Evolutionary conservation across 2,329 filamentous ascomycete genomes (phyloP), one percentile per base, ranked within the genome.

Genomic region (Lojkania enalia): DNA sequence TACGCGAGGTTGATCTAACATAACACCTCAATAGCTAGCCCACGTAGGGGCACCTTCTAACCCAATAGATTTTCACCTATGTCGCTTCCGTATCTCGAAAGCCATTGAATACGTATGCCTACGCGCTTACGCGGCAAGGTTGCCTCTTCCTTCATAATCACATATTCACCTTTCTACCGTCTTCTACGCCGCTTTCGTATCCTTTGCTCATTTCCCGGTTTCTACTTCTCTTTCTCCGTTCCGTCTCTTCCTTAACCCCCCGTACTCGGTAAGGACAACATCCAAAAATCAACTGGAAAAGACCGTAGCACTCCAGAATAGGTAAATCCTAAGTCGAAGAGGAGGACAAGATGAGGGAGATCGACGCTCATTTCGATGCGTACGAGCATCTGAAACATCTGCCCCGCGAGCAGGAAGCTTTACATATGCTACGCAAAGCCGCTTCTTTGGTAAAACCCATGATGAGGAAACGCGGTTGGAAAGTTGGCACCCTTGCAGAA

Each of bases 371-470:
- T 36, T 77, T 78, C 57, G 69, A 71, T 61, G 71, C 68, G 21
- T 78, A 78, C 49, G 74, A 77, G 63, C 75, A 78, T 58, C 64
- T 78, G 3, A 69, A 70, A 40, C 69, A 73, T 36, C 61, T 77
- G 4, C 71, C 71, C 5, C 68, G 69, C 25, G 69, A 70, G 38
- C 69, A 71, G 36, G 70, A 75, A 33, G 76, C 74, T n/a, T 63
- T 78, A 9, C 61, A 81, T 25, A 82, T 81, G 45, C 78, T 97
- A 18, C 87, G 84, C 60, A 91, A 87, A 69, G 79, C 95, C 30
- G 90, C 90, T 2, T 95, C 90, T 19, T 72, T 95, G 45, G 91
- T 96, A 50, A 96, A 96, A 68, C 92, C 92, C 14, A 88, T 97
- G 51, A 97, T 97, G 91, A 81, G 90, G 53, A 89, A 89, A 36